A percentile compares a stretch with the other conserved stretches of the same genome.
phyloP scores from a whole-genome alignment of 306 rosid genomes.

The Acacia crassicarpa region DNA sequence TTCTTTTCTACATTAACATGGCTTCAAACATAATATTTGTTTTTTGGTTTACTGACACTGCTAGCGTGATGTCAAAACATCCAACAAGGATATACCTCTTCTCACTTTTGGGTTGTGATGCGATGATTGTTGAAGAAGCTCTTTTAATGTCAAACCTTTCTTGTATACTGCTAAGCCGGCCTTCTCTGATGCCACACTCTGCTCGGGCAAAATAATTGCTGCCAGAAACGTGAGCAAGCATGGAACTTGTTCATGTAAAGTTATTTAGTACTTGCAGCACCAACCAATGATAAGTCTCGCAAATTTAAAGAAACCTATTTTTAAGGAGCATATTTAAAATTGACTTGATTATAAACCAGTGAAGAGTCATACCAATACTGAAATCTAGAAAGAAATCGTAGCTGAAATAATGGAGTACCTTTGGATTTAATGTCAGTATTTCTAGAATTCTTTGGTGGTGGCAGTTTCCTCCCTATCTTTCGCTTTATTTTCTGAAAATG shows the following conservation, averaged over 20 bases:
- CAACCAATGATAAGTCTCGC: background rate
- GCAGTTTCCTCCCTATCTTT: conserved; percentile 83
- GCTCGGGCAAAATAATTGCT: conserved; percentile 92
- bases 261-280: background rate
- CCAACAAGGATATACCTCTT: conserved; percentile 58
- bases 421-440: conserved; percentile 79
- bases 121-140: conserved; percentile 89
- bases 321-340: background rate
- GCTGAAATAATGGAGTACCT: conserved; percentile 42
- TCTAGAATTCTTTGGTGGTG: conserved; percentile 84
- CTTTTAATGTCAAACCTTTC: conserved; percentile 89
- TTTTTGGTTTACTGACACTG: background rate
- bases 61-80: background rate
- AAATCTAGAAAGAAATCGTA: background rate
- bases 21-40: conserved; percentile 3
- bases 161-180: conserved; percentile 82
- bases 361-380: conserved; percentile 1
- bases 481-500: conserved; percentile 71
- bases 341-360: background rate
- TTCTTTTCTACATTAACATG: background rate
- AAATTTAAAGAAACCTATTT: background rate
- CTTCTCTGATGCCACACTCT: conserved; percentile 84
- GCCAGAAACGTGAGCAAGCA: conserved; percentile 33
- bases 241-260: conserved; percentile 7
- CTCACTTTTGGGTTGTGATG: conserved; percentile 85